These are phyloP conservation scores for Colletotrichum siamense DNA, from an alignment of 2,329 filamentous ascomycete genomes.

Conservation along the genomic window DNA sequence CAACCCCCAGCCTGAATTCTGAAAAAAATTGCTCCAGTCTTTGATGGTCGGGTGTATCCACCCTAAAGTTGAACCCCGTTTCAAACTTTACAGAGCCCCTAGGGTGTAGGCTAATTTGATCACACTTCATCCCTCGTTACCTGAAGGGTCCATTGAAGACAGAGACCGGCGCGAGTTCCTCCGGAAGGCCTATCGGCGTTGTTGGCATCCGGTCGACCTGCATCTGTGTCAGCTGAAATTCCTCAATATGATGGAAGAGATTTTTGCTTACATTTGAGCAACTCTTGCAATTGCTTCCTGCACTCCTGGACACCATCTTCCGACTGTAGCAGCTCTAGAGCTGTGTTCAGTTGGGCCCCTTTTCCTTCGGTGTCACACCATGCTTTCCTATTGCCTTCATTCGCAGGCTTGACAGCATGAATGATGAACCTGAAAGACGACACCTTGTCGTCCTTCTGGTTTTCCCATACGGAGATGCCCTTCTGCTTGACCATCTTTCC, in stretches of 20 bases:
- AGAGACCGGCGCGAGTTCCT: neutral
- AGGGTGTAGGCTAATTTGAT: neutral
- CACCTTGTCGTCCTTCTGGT: neutral
- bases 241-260: neutral
- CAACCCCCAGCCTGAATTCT: fast-evolving
- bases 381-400: neutral
- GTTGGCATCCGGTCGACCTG: neutral
- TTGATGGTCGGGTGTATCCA: neutral
- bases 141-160: neutral
- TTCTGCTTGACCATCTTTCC: neutral
- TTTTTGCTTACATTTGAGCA: neutral
- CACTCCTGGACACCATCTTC: neutral
- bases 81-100: neutral
- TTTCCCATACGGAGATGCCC: neutral
- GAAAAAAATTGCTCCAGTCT: neutral
- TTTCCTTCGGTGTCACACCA: neutral
- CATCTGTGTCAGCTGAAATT: neutral
- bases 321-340: neutral
- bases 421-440: neutral
- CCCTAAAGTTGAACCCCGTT: neutral
- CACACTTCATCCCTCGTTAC: neutral
- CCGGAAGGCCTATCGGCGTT: neutral
- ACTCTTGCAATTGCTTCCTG: neutral
- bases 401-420: neutral
- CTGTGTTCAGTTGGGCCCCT: neutral